phyloP scores from a whole-genome alignment of 2,329 filamentous ascomycete genomes.

The Colletotrichum melonis region DNA sequence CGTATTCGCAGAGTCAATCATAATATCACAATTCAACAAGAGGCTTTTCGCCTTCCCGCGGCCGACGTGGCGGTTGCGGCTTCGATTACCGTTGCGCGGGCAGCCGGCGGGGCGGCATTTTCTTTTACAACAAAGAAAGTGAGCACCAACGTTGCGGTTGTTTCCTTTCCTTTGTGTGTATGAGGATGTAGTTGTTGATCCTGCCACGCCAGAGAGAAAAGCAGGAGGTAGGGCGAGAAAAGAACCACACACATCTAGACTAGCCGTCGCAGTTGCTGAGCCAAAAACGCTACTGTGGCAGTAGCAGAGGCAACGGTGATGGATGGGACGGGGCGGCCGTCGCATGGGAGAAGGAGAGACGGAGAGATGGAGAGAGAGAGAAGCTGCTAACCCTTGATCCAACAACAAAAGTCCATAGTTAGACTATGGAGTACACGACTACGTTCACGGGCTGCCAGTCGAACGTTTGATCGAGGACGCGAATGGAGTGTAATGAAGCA shows the following conservation, averaged over 20 bases:
- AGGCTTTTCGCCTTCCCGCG: slow-evolving; percentile 1
- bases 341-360: not conserved
- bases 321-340: not conserved
- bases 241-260: not conserved
- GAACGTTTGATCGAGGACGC: not conserved
- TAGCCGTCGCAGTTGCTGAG: slow-evolving; percentile 17
- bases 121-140: not conserved
- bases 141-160: not conserved
- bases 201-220: not conserved
- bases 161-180: slow-evolving; percentile 21
- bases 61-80: slow-evolving; percentile 26
- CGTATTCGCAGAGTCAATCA: not conserved
- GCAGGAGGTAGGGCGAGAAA: not conserved
- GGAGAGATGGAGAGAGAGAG: not conserved
- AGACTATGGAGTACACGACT: not conserved
- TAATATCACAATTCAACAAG: not conserved
- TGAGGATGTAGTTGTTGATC: slow-evolving; percentile 7
- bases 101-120: not conserved
- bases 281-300: slow-evolving; percentile 2
- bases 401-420: not conserved
- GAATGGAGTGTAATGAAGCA: not conserved
- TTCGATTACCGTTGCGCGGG: slow-evolving; percentile 23
- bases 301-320: slow-evolving; percentile 8
- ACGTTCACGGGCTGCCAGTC: not conserved
- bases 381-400: not conserved